A percentile compares a stretch with the other conserved stretches of the same genome.
These are phyloP conservation scores for Magnusiomyces starmeri DNA, from an alignment of 1,139 yeast genomes.

Conservation along the genomic window DNA sequence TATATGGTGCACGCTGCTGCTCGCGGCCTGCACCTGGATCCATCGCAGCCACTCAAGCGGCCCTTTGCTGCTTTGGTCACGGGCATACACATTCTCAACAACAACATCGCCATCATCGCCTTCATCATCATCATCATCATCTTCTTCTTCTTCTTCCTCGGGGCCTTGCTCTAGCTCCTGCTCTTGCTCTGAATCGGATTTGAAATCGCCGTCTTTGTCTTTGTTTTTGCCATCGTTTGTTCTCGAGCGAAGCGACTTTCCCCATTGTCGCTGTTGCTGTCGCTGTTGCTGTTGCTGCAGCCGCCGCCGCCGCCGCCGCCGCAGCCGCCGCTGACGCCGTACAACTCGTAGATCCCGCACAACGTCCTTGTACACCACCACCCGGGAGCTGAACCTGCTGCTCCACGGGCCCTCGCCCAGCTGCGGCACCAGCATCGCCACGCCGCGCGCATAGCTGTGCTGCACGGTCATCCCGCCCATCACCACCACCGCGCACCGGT, in stretches of 20 bases:
- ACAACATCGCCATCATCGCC: conserved; percentile 86
- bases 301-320: conserved; percentile 20
- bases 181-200: neutral
- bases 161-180: neutral
- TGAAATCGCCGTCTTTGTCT: neutral
- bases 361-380: conserved; percentile 4
- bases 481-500: neutral
- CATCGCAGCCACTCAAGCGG: too few relatives aligned
- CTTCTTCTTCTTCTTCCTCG: neutral
- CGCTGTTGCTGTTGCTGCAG: conserved; percentile 19
- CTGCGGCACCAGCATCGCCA: neutral
- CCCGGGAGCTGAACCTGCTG: neutral
- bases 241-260: too few relatives aligned
- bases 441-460: neutral
- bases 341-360: conserved; percentile 3
- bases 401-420: conserved; percentile 2
- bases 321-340: neutral
- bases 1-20: too few relatives aligned
- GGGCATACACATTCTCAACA: neutral
- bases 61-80: too few relatives aligned
- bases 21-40: too few relatives aligned
- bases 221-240: neutral
- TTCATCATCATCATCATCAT: conserved; percentile 28
- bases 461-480: neutral
- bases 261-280: conserved; percentile 14